Percentiles rank a stretch among this genome's conserved stretches.
Conservation (phyloP, 2,329 filamentous ascomycete species). For the Lecanoromycetidae sp. region DNA sequence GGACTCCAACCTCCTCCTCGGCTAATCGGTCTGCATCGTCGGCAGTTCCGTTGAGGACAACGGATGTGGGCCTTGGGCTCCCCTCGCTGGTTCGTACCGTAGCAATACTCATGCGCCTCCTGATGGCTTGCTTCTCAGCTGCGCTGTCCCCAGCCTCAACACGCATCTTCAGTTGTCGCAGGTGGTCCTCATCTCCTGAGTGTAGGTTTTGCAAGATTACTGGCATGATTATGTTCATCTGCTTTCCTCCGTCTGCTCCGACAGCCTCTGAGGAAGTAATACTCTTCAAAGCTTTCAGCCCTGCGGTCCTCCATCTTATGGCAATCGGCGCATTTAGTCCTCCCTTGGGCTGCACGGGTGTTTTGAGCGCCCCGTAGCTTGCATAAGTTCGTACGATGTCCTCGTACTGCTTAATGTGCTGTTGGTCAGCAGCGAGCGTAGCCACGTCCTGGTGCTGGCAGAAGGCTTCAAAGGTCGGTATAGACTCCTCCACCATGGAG, state of each 20-base stretch:
- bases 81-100: constrained; percentile 64
- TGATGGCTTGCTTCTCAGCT: constrained; percentile 51
- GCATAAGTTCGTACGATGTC: constrained; percentile 71
- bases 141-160: constrained; percentile 56
- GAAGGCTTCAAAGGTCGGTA: constrained; percentile 76
- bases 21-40: constrained; percentile 80
- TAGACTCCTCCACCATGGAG: constrained; percentile 81
- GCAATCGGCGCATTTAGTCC: constrained; percentile 58
- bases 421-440: constrained; percentile 71
- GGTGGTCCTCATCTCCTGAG: constrained; percentile 56
- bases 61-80: constrained; percentile 51
- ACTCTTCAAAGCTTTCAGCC: constrained; percentile 66
- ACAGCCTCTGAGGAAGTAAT: constrained; percentile 70
- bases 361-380: constrained; percentile 58
- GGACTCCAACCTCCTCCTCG: constrained; percentile 73
- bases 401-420: constrained; percentile 71
- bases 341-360: constrained; percentile 37
- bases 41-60: constrained; percentile 64
- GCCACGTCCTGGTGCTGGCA: constrained; percentile 81
- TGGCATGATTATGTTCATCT: constrained; percentile 67
- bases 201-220: constrained; percentile 80
- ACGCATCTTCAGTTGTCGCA: constrained; percentile 56
- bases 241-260: constrained; percentile 59
- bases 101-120: constrained; percentile 64
- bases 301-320: constrained; percentile 64